Base-by-base conservation (phyloP, 306 rosid genomes). In the Rubus idaeus region DNA sequence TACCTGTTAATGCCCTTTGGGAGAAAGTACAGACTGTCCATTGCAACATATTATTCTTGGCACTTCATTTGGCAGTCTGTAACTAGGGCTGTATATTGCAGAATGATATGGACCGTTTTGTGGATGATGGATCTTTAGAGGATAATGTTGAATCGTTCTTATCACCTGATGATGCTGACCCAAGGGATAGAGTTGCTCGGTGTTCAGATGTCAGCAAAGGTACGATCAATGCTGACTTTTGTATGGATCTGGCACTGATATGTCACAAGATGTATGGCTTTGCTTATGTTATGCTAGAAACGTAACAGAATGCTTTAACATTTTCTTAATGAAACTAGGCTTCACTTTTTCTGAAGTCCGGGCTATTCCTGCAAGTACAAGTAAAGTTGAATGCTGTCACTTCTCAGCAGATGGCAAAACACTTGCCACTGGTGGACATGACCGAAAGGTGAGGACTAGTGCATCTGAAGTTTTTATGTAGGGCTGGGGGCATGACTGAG, bases 341-440 rank as follows among this genome's bases (percentile, higher is more conserved):
- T 71, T 79, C 74, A 57, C 84, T 40, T 77, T 91, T 68, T 79
- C 75, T 71, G 94, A 91, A 78, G 82, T 79, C 53, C 79, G 56
- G 73, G 83, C 10, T 70, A 82, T 84, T 80, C 49, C 76, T 69
- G 94, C 90, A 44, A 86, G 97, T 83, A 64, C 86, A 10, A 83
- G 61, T 77, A 85, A 90, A 86, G 79, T 91, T 68, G 94, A 89
- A 80, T 88, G 97, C 52, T 94, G 97, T 78, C 84, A 92, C 83
- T 94, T 94, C 83, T 94, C 98, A 60, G 86, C 89, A 47, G 96
- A 93, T 76, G 98, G 98, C 73, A 93, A 89, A 83, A 84, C 90
- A 79, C 85, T 93, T 83, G 97, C 88, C 72, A 94, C 92, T n/a
- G 97, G 90, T 81, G 98, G 97, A 65, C 88, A 77, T 42, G 94